Base-by-base conservation (phyloP, 2,329 filamentous ascomycete genomes). In the Aspergillus transmontanensis region DNA sequence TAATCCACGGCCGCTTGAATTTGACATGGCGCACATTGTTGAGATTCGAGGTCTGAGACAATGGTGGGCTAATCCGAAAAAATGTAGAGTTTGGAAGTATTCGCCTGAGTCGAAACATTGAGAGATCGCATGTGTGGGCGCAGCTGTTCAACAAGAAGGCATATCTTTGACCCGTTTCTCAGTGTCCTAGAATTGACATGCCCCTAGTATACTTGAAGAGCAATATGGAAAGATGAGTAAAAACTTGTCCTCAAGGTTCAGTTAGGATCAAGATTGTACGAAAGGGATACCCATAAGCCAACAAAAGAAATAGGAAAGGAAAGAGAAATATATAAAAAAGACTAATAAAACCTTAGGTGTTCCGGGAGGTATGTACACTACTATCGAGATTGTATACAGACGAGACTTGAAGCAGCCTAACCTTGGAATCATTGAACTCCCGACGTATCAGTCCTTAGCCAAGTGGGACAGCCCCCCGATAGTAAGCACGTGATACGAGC, bases 101-200 rank as follows among this genome's bases (percentile, higher is more conserved):
- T 50, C 68, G 72, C 60, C 71, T 73, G 67, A 74, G 62, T 64
- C 66, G 71, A 67, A 75, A 71, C 76, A 78, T 78, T 75, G 72
- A 69, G 66, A 69, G 61, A 61, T 66, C 43, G 57, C 63, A 67
- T 64, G 62, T 56, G 61, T 36, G 57, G 43, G 21, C 56, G 57
- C 58, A 14, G 61, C 56, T 62, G 61, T 57, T 62, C 28, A 63
- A 34, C 23, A 58, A 39, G 50, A 50, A 23, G 34, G 32, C 64
- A 64, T 64, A 61, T 58, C 61, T 54, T 41, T 14, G 41, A 32
- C 7, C 9, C 30, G 28, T 45, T 55, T 16, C 21, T 36, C 5
- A 26, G n/a, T 28, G 19, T 23, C 14, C 32, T 39, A 39, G 5
- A 21, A 39, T 41, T 12, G 32, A 26, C 28, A 54, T 34, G 51